Evolutionary conservation across 371 early-diverging fungal genomes (phyloP).

Genomic region (Amoeboaphelidium protococcarum): DNA sequence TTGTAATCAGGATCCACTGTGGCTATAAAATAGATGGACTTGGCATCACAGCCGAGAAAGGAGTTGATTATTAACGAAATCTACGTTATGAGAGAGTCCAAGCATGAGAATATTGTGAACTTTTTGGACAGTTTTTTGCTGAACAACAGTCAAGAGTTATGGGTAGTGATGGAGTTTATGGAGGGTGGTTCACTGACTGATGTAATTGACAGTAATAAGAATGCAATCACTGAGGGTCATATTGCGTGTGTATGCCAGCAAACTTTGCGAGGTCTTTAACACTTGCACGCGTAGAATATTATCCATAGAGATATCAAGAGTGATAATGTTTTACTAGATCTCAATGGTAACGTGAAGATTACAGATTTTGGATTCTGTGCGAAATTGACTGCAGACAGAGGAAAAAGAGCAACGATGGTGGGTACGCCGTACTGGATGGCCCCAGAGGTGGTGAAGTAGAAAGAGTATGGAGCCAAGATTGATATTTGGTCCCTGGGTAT

Average conservation of each 20-base stretch:
- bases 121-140: slow-evolving; percentile 69
- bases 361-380: slow-evolving; percentile 15
- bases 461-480: slow-evolving; percentile 63
- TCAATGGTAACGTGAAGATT: slow-evolving; percentile 13
- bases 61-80: slow-evolving; percentile 88
- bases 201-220: slow-evolving; percentile 72
- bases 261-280: slow-evolving; percentile 7
- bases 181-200: slow-evolving; percentile 92
- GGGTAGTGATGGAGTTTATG: slow-evolving; percentile 98
- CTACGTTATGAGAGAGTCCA: slow-evolving; percentile 73
- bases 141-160: slow-evolving; percentile 44
- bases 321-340: slow-evolving; percentile 12
- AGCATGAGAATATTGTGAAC: slow-evolving; percentile 83
- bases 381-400: slow-evolving; percentile 5
- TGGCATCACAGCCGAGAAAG: slow-evolving; percentile 66
- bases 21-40: slow-evolving; percentile 93
- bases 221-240: slow-evolving; percentile 67
- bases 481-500: slow-evolving; percentile 62
- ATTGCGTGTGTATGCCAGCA: slow-evolving; percentile 72
- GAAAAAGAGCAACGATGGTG: slow-evolving; percentile 9
- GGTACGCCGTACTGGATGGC: slow-evolving; percentile 20
- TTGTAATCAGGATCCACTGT: slow-evolving; percentile 27
- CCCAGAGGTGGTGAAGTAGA: slow-evolving; percentile 19
- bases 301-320: slow-evolving; percentile 29
- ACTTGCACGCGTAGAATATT: slow-evolving; percentile 11